Evolutionary conservation across 352 stramenopile species (phyloP).

Genomic region (Phytopythium helicoides): DNA sequence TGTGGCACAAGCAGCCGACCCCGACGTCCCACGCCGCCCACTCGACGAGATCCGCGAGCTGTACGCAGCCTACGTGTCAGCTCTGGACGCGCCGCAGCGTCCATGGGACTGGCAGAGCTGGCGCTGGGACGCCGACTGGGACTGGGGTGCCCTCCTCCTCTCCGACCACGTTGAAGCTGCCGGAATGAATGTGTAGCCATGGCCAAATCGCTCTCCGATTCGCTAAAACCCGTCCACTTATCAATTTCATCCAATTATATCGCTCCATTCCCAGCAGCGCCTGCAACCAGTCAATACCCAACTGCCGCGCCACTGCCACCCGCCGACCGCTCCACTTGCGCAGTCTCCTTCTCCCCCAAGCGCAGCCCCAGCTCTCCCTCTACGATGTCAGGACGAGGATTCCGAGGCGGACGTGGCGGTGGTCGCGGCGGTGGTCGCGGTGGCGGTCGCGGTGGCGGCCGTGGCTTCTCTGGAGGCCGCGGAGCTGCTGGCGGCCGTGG

Average conservation of each 20-base stretch:
- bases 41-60: conserved; percentile 38
- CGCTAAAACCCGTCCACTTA: background rate
- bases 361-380: background rate
- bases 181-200: background rate
- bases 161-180: conserved; percentile 1
- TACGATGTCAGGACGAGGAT: conserved; percentile 57
- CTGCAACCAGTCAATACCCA: background rate
- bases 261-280: background rate
- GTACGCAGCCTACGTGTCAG: conserved; percentile 28
- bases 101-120: conserved; percentile 43
- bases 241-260: background rate
- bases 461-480: conserved; percentile 45
- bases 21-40: conserved; percentile 21
- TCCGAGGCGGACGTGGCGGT: conserved; percentile 55
- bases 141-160: conserved; percentile 36
- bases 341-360: conserved; percentile 3
- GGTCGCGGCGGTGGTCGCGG: conserved; percentile 28
- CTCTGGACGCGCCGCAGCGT: conserved; percentile 21
- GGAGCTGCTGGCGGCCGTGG: conserved; percentile 33
- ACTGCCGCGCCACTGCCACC: no score
- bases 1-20: conserved; percentile 15
- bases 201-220: background rate
- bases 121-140: conserved; percentile 45
- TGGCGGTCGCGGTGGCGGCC: conserved; percentile 42
- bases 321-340: no score